Percentiles rank a stretch among this genome's conserved stretches.
Conservation (phyloP, 208 protist genomes). For the Acanthamoeba culbertsoni region DNA sequence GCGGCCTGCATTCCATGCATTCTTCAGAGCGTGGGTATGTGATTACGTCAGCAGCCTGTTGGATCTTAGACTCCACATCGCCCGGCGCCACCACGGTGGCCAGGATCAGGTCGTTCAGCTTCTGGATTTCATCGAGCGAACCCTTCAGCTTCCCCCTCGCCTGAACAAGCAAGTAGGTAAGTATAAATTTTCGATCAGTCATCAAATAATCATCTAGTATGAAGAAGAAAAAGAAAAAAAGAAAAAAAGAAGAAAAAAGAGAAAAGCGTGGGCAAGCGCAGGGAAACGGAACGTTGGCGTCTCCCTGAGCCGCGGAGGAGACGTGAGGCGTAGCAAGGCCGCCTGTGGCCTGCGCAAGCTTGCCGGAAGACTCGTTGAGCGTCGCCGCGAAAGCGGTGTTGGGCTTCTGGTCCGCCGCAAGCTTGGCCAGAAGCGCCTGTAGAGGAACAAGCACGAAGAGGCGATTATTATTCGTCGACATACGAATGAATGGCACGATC, state of each 20-base stretch:
- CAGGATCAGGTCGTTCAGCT: constrained; percentile 6
- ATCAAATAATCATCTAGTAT: no score
- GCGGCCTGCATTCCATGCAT: background rate
- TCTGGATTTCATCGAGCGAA: background rate
- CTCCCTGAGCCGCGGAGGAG: background rate
- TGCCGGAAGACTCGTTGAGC: background rate
- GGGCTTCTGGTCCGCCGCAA: background rate
- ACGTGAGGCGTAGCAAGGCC: background rate
- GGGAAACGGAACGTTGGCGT: background rate
- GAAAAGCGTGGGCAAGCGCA: no score
- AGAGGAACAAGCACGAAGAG: no score
- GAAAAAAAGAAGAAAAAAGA: no score
- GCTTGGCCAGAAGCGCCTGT: background rate
- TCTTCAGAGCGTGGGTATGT: background rate
- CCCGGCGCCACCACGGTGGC: background rate
- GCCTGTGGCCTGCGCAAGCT: background rate
- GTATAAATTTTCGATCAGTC: background rate
- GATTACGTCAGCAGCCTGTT: background rate
- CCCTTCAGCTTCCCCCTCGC: background rate
- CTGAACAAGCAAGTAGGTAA: background rate
- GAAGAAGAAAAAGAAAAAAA: no score
- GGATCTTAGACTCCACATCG: background rate
- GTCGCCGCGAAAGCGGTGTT: background rate
- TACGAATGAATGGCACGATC: background rate
- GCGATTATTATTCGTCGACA: background rate